phyloP scores from a whole-genome alignment of 2,329 filamentous ascomycete genomes.

The Penicillium aurantiogriseum region DNA sequence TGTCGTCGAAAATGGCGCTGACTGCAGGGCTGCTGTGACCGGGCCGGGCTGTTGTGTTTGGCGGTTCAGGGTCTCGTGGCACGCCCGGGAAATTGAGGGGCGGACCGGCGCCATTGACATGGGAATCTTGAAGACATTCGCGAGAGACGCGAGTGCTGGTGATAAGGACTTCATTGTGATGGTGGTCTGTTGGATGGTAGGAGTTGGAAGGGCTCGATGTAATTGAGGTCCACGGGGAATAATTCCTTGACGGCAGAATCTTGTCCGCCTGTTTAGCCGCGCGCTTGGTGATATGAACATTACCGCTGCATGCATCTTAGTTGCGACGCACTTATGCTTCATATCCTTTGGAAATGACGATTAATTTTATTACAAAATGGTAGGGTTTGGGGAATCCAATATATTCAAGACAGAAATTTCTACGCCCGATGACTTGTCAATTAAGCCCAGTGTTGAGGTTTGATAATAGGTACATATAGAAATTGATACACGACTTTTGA shows the following conservation, averaged over 20 bases:
- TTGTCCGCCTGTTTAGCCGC: conserved; percentile 24
- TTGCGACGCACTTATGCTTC: neutral
- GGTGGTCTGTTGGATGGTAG: conserved; percentile 20
- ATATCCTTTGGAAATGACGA: no score
- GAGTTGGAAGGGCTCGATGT: conserved; percentile 13
- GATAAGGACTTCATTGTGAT: conserved; percentile 38
- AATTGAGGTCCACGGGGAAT: conserved; percentile 21
- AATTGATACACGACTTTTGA: neutral
- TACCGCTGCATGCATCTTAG: neutral
- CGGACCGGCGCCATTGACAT: conserved; percentile 33
- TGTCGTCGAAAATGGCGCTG: conserved; percentile 42
- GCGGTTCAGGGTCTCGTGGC: conserved; percentile 23
- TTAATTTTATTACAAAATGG: no score
- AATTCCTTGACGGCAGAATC: conserved; percentile 29
- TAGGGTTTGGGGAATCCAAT: no score
- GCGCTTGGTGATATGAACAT: conserved; percentile 17
- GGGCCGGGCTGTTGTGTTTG: conserved; percentile 21
- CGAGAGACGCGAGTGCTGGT: conserved; percentile 45
- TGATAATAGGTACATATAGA: neutral
- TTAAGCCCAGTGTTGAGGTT: neutral
- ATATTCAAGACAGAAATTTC: no score
- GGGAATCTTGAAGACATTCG: conserved; percentile 46
- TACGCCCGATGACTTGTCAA: neutral
- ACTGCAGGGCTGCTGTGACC: conserved; percentile 25
- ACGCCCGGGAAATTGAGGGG: conserved; percentile 25